These are phyloP conservation scores for Pisolithus tinctorius DNA, from an alignment of 768 basidiomycete genomes.

Conservation along the genomic window DNA sequence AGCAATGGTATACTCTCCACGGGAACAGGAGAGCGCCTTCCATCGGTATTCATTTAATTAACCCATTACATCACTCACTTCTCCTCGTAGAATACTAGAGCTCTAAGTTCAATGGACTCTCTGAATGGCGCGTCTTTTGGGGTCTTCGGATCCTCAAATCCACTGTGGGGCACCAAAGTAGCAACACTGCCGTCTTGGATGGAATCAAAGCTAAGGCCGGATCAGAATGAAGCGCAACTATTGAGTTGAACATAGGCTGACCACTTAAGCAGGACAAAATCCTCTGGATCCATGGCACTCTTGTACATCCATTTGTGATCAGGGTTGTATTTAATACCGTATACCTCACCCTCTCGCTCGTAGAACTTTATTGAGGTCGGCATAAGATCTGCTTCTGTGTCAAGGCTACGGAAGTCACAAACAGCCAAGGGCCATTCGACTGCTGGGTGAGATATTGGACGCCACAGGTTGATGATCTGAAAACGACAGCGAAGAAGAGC, in stretches of 20 bases:
- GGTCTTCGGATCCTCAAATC: slow-evolving; percentile 28
- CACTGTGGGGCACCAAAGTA: slow-evolving; percentile 27
- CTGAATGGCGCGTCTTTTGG: slow-evolving; percentile 24
- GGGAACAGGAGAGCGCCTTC: too few relatives aligned
- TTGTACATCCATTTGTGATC: slow-evolving; percentile 41
- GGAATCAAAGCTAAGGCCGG: slow-evolving; percentile 24
- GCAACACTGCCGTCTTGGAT: slow-evolving; percentile 29
- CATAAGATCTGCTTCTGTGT: slow-evolving; percentile 31
- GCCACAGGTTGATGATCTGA: slow-evolving; percentile 52
- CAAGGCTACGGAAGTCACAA: slow-evolving; percentile 40
- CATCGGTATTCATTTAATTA: too few relatives aligned
- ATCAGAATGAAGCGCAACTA: background rate
- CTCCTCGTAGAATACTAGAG: slow-evolving; percentile 30
- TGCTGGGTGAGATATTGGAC: slow-evolving; percentile 40
- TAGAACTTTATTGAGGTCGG: slow-evolving; percentile 34
- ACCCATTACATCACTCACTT: background rate
- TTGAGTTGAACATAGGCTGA: slow-evolving; percentile 13
- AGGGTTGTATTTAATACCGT: slow-evolving; percentile 31
- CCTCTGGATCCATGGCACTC: slow-evolving; percentile 38
- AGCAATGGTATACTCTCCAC: too few relatives aligned
- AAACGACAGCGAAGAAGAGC: slow-evolving; percentile 37
- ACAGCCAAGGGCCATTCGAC: slow-evolving; percentile 44
- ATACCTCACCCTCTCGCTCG: slow-evolving; percentile 39
- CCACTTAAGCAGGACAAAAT: slow-evolving; percentile 45
- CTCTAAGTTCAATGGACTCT: slow-evolving; percentile 31